Conservation (phyloP, 1,139 yeast genomes). For the Kodamaea derodonti region DNA sequence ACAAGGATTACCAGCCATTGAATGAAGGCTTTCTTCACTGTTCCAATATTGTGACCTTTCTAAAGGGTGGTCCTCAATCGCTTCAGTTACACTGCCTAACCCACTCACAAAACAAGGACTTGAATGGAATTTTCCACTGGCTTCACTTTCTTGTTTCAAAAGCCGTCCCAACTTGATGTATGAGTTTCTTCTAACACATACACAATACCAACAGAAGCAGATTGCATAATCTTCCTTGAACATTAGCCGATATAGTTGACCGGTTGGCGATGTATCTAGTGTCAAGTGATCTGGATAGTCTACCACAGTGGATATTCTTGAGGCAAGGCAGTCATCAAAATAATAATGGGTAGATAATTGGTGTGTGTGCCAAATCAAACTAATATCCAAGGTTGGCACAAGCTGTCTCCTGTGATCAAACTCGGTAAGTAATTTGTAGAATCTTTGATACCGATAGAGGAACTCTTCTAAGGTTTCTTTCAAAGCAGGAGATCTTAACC, state of each 20-base stretch:
- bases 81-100: neutral
- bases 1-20: too few species aligned
- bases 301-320: slow-evolving; percentile 11
- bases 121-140: neutral
- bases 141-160: neutral
- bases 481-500: slow-evolving; percentile 25
- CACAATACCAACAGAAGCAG: slow-evolving; percentile 28
- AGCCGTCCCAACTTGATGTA: neutral
- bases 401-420: slow-evolving; percentile 10
- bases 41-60: too few species aligned
- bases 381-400: slow-evolving; percentile 39
- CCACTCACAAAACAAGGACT: neutral
- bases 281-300: slow-evolving; percentile 27
- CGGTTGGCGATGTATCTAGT: slow-evolving; percentile 18
- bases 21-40: too few species aligned
- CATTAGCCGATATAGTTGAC: slow-evolving; percentile 14
- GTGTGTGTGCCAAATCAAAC: slow-evolving; percentile 40
- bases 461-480: slow-evolving; percentile 18
- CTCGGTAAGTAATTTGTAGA: slow-evolving; percentile 18
- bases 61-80: too few species aligned
- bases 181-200: slow-evolving; percentile 4
- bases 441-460: slow-evolving; percentile 23
- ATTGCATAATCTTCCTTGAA: slow-evolving; percentile 22
- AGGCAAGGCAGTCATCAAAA: slow-evolving; percentile 15
- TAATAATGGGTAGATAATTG: slow-evolving; percentile 26